These are phyloP conservation scores for Stephania cephalantha DNA, from an alignment of 164 flowering plant genomes.

Conservation along the genomic window DNA sequence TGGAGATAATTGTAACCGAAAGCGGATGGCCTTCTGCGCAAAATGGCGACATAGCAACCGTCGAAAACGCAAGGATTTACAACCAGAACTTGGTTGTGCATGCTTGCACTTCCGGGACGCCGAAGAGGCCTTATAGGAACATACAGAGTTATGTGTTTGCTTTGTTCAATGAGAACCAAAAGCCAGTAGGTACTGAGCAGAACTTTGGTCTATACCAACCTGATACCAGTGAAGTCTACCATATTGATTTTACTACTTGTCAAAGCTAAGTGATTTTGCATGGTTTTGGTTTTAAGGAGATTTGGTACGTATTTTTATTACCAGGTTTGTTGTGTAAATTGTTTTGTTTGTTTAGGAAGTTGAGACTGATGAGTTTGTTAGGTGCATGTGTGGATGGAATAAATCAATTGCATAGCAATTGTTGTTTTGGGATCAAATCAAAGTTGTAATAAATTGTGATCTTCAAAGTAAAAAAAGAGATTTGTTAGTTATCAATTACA, in stretches of 20 bases:
- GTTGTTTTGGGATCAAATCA: too few relatives aligned
- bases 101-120: constrained; percentile 4
- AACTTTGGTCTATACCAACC: constrained; percentile 8
- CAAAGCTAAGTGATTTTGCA: too few relatives aligned
- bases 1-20: constrained; percentile 8
- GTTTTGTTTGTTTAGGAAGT: too few relatives aligned
- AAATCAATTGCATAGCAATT: too few relatives aligned
- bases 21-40: constrained; percentile 13
- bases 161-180: constrained; percentile 14
- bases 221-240: constrained; percentile 16
- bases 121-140: constrained; percentile 1
- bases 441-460: too few relatives aligned
- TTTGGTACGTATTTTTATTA: too few relatives aligned
- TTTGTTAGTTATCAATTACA: too few relatives aligned
- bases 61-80: constrained; percentile 2
- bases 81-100: constrained; percentile 3
- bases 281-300: too few relatives aligned
- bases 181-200: constrained; percentile 6
- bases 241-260: neutral
- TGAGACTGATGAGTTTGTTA: too few relatives aligned
- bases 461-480: too few relatives aligned
- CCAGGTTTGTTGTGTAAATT: too few relatives aligned
- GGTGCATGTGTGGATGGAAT: too few relatives aligned
- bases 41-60: constrained; percentile 8
- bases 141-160: constrained; percentile 11